phyloP scores from a whole-genome alignment of 2,329 filamentous ascomycete species.

The Fusarium albidum region DNA sequence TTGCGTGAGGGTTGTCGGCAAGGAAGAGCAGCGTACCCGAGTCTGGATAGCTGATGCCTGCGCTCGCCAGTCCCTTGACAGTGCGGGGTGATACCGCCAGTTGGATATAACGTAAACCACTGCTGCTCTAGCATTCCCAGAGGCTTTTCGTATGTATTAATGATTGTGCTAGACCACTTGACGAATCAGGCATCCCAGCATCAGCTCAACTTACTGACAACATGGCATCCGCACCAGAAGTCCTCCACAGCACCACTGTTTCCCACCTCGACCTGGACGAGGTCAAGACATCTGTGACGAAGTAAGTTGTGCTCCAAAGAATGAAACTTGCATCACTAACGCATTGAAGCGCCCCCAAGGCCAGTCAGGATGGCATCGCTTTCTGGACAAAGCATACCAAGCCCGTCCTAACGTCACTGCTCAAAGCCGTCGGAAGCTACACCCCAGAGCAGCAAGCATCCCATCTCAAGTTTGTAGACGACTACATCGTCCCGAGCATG shows the following conservation, averaged over 20 bases:
- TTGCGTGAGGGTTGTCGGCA: not conserved
- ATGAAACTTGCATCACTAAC: not conserved
- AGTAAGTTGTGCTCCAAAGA: not conserved
- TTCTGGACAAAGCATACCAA: slow-evolving; percentile 22
- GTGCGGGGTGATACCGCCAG: not conserved
- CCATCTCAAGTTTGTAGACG: slow-evolving; percentile 11
- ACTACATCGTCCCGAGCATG: slow-evolving; percentile 17
- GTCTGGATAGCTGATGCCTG: not conserved
- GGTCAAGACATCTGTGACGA: not conserved
- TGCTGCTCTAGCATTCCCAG: no score
- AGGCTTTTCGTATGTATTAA: no score
- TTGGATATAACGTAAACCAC: no score
- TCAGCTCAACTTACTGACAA: no score
- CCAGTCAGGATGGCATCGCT: slow-evolving; percentile 3
- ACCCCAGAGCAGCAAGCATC: slow-evolving; percentile 15
- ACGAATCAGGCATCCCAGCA: no score
- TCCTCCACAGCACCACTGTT: no score
- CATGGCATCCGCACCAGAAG: no score
- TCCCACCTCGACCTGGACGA: no score
- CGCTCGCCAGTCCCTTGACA: not conserved
- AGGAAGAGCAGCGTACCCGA: not conserved
- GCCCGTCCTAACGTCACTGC: slow-evolving; percentile 9
- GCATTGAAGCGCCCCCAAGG: not conserved
- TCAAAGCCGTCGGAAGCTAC: slow-evolving; percentile 12
- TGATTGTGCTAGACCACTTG: no score